Evolutionary conservation across 768 basidiomycete genomes (phyloP), one percentile per base, ranked within the genome.

Genomic region (Boletus rex-veris): DNA sequence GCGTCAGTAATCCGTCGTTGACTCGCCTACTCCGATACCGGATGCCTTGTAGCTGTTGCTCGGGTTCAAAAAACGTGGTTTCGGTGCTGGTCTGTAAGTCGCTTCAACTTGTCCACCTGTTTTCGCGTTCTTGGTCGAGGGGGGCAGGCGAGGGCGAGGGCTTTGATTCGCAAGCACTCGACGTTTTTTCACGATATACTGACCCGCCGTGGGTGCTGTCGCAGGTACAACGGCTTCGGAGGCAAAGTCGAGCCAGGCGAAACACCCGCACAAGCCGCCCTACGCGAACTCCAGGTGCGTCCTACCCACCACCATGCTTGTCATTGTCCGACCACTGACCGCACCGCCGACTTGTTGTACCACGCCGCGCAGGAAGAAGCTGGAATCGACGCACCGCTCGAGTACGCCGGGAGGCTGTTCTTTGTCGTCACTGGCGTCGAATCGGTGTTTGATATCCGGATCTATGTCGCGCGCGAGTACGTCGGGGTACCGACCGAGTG

Each of bases 221-320:
- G 4, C 61, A 92, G 92, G 62, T 92, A 81, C 63, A 94, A 94
- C 57, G 92, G 92, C 4, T 95, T 93, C 59, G 91, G 90, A 16
- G 92, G 92, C 10, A 96, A 96, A 69, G 83, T 90, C 9, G 90
- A 94, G 53, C 70, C 77, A 3, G 81, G 80, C 5, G 92, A 96
- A 69, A 83, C 85, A 0, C 71, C 83, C 16, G 59, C 73, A 0
- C 71, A 88, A 63, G 92, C 90, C 10, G 92, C 92, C 4, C 61
- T 69, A n/a, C 83, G 92, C n/a, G 92, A 86, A 64, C 75, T 87
- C 30, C 62, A 84, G 74, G 86, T 84, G 31, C 31, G 57, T 46
- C 7, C 11, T 15, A 12, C 12, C 15, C 14, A 36, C 35, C 14
- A 36, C 7, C 35, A 7, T 36, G 11, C 14, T 16, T 15, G 15